Percentiles rank a stretch among this genome's conserved stretches.
Evolutionary conservation across 1,284 basidiomycete genomes (phyloP).

Genomic region (Puccinia hordei): DNA sequence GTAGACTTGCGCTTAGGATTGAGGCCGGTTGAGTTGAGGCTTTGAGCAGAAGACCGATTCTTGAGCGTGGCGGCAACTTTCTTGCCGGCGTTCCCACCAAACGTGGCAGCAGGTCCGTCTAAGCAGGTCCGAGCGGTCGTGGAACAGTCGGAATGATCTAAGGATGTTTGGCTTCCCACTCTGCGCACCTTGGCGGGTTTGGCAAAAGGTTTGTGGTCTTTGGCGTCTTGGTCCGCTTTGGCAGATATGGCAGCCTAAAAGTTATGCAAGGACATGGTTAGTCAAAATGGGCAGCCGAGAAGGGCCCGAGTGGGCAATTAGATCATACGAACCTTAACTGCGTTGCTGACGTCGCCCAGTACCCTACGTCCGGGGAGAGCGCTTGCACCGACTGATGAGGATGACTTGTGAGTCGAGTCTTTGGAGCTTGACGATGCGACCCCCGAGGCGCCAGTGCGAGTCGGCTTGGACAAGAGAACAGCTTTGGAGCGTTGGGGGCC

Average conservation of each 20-base stretch:
- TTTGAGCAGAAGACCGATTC: constrained; percentile 17
- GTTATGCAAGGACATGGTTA: neutral
- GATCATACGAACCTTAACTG: constrained; percentile 52
- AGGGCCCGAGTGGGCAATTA: neutral
- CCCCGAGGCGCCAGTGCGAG: neutral
- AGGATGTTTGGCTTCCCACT: constrained; percentile 32
- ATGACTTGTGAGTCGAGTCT: constrained; percentile 32
- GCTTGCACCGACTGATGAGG: neutral
- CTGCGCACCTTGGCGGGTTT: constrained; percentile 23
- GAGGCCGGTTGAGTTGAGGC: constrained; percentile 15
- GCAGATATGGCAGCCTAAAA: constrained; percentile 14
- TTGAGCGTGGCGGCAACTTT: constrained; percentile 21
- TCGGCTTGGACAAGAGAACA: constrained; percentile 8
- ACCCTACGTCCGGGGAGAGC: constrained; percentile 44
- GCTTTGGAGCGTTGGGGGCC: constrained; percentile 44
- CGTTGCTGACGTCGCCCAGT: constrained; percentile 54
- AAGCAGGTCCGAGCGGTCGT: neutral
- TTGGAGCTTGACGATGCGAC: constrained; percentile 7
- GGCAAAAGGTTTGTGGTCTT: constrained; percentile 28
- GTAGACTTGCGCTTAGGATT: constrained; percentile 21
- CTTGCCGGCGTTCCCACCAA: constrained; percentile 51
- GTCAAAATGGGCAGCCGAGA: neutral
- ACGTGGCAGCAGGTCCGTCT: constrained; percentile 42
- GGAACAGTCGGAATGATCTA: constrained; percentile 23
- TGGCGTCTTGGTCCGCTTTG: constrained; percentile 19